A percentile compares a stretch with the other conserved stretches of the same genome.
phyloP scores from a whole-genome alignment of 78 protist genomes.

The Guillardia theta region DNA sequence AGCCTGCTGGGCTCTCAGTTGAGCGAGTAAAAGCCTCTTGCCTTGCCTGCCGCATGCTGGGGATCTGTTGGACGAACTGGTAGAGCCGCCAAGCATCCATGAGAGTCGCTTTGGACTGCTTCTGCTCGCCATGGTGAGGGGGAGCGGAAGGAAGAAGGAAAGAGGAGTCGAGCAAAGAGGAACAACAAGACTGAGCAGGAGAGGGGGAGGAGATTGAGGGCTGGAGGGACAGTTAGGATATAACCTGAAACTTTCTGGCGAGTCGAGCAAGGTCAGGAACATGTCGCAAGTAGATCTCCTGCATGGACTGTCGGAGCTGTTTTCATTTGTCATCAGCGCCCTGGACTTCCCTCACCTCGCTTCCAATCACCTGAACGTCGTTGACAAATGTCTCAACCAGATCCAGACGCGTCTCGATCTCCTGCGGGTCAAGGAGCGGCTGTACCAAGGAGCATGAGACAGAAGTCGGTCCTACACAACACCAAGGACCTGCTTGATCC shows the following conservation, averaged over 20 bases:
- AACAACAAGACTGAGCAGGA: no score
- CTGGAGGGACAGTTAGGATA: no score
- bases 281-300: conserved; percentile 24
- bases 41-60: neutral
- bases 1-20: neutral
- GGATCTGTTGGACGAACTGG: conserved; percentile 17
- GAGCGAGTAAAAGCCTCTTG: neutral
- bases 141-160: no score
- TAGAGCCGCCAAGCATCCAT: conserved; percentile 30
- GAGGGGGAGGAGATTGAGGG: no score
- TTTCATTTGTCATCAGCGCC: no score
- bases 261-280: conserved; percentile 28
- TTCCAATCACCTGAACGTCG: neutral
- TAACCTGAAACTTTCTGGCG: conserved; percentile 19
- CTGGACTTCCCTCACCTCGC: no score
- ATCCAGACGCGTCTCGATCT: neutral
- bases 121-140: no score
- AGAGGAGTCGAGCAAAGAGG: no score
- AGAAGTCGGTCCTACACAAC: neutral
- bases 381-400: neutral
- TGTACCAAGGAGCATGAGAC: neutral
- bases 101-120: neutral
- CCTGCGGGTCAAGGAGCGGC: neutral
- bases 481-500: conserved; percentile 80
- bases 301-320: neutral